Base-by-base conservation (phyloP, 768 basidiomycete species). In the Cantharellus anzutake region DNA sequence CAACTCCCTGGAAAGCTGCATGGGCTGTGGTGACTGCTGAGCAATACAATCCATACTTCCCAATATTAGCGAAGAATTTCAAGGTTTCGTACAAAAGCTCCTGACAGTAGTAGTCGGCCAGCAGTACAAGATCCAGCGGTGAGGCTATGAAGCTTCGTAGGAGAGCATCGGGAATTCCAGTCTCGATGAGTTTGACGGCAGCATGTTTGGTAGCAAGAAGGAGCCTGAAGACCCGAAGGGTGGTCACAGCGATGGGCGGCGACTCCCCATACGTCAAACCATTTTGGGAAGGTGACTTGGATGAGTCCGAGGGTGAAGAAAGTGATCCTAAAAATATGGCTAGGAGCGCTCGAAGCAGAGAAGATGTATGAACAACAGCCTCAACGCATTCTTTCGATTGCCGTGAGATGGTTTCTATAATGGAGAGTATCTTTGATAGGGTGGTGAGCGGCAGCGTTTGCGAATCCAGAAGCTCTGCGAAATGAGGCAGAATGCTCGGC, bases 1-100 rank as follows among this genome's bases (percentile, higher is more conserved):
- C 73, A 0, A 91, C 71, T 2, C 71, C 68, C 7, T 73, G 65
- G 55, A 88, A 74, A n/a, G 79, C 74, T 42, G 77, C 75, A 37
- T 72, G 66, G 0, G 84, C 83, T 2, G 78, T 80, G 4, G 80
- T 77, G 7, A 84, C 81, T 42, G 84, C 74, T 59, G 81, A 78
- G 0, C 86, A 70, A 64, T 83, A 83, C 1, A 94, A 67, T 0
- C 93, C 93, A 63, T 94, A 98, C 2, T 76, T 73, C 0, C 80
- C 88, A 4, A 96, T 74, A 2, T 71, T 66, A 0, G 73, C 66
- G 69, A 87, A 91, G 11, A 91, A 71, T 3, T 70, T 72, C 34
- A 98, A 71, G 0, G 83, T 84, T 39, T 70, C 71, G 1, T 70
- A 70, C 14, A 84, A 73, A 16, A 90, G 76, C 2, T 69, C 66